Base-by-base conservation (phyloP, 495 filamentous ascomycete species). In the Hypoxylon cercidicola region DNA sequence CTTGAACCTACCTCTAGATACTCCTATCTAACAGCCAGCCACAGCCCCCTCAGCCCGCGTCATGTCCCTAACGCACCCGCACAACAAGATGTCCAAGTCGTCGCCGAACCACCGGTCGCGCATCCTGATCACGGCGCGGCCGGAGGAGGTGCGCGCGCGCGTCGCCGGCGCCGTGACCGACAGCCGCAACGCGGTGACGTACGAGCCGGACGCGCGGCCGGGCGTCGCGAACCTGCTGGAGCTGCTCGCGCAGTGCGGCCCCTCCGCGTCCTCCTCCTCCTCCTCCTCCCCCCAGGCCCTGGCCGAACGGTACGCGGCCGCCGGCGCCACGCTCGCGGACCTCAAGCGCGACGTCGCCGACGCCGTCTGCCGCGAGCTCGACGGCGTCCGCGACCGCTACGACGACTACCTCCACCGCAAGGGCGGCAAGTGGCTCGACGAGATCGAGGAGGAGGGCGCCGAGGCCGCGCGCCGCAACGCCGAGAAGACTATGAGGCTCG, bases 21-120 rank as follows among this genome's bases (percentile, higher is more conserved):
- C 1, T 37, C n/a, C 13, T 3, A 61, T 19, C 25, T 40, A 61
- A 46, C 48, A 41, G 25, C 25, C 3, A 46, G 51, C n/a, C 18
- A 13, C 32, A 73, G 71, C 90, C 46, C 88, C 91, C 25, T 87
- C 89, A 19, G 91, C 88, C 59, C 85, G 96, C 63, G 82, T 99
- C 48, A 97, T 97, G 93, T 97, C 92, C 13, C 86, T 99, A 28
- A 85, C 82, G 30, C 74, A 91, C 13, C 93, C 95, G 1, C 64
- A 64, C 1, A 70, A 82, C 20, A 99, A 99, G 68, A 99, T 99
- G 95, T 96, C 92, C 45, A 99, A 99, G 75, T 97, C 93, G 3
- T 84, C 92, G 67, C 59, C 75, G 4, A 83, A 90, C 62, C 75
- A 79, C n/a, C 79, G 78, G 16, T 96, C 92, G 11, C 81, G 90